These are phyloP conservation scores for Porcisia hertigi DNA, from an alignment of 208 protist genomes.

Conservation along the genomic window DNA sequence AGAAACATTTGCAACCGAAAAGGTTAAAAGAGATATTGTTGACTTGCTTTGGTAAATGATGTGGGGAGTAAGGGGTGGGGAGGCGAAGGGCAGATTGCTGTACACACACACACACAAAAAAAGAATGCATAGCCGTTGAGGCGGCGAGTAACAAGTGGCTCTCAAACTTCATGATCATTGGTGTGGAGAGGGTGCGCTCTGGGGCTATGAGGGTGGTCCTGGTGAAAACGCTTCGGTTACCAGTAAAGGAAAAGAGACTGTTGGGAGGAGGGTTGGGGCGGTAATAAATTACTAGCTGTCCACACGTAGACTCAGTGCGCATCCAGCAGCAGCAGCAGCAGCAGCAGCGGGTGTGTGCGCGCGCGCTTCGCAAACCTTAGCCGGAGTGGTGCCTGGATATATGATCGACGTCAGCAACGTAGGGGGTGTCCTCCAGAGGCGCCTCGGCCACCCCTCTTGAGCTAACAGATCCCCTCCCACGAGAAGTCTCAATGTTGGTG, in stretches of 20 bases:
- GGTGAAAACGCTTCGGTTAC: background rate
- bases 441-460: background rate
- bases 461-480: background rate
- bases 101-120: no score
- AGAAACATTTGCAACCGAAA: no score
- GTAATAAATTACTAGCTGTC: background rate
- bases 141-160: no score
- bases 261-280: background rate
- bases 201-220: background rate
- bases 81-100: background rate
- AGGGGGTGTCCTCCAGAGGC: background rate
- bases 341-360: background rate
- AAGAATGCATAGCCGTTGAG: no score
- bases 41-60: no score
- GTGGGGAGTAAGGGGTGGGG: background rate
- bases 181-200: background rate
- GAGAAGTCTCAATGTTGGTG: constrained; percentile 25
- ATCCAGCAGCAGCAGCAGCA: background rate
- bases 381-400: background rate
- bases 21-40: no score
- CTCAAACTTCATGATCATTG: background rate
- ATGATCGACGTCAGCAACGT: background rate
- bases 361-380: background rate
- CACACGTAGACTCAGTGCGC: background rate
- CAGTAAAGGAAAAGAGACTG: background rate